These are phyloP conservation scores for Coix lacrymajobi DNA, from an alignment of 176 grass and related monocot species.

Conservation along the genomic window DNA sequence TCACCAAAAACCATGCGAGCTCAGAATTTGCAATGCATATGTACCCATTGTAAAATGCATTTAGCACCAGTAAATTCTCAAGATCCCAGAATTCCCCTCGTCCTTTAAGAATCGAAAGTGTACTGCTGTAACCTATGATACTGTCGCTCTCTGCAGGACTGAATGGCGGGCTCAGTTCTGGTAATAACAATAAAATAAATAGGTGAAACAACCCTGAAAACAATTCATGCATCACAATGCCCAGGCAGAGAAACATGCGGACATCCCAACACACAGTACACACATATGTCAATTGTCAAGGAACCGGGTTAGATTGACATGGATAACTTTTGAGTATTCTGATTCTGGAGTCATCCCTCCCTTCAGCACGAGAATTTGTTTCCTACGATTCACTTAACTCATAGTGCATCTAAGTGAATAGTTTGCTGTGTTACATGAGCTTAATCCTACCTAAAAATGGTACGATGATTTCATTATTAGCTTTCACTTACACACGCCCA, in stretches of 20 bases:
- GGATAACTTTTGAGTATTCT: background rate
- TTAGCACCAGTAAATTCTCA: background rate
- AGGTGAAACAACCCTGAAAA: background rate
- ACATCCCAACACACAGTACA: background rate
- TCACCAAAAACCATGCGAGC: background rate
- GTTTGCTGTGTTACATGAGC: conserved; percentile 19
- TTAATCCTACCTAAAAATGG: conserved; percentile 11
- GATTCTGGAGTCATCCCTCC: background rate
- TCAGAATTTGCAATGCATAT: background rate
- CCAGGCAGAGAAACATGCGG: background rate
- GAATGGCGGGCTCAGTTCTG: background rate
- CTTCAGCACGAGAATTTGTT: conserved; percentile 11
- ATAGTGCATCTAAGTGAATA: conserved; percentile 16
- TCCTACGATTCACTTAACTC: conserved; percentile 3
- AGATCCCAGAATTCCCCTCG: background rate
- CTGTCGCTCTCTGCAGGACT: background rate
- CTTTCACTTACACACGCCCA: conserved; percentile 19
- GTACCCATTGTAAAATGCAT: background rate
- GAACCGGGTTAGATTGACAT: background rate
- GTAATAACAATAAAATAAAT: background rate
- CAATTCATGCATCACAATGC: background rate
- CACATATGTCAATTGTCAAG: no score
- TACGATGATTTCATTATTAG: conserved; percentile 14
- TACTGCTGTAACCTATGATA: background rate
- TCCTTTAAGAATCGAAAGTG: background rate